A percentile compares a stretch with the other conserved stretches of the same genome.
phyloP scores from a whole-genome alignment of 2,329 filamentous ascomycete genomes.

The Fusarium nisikadoi region DNA sequence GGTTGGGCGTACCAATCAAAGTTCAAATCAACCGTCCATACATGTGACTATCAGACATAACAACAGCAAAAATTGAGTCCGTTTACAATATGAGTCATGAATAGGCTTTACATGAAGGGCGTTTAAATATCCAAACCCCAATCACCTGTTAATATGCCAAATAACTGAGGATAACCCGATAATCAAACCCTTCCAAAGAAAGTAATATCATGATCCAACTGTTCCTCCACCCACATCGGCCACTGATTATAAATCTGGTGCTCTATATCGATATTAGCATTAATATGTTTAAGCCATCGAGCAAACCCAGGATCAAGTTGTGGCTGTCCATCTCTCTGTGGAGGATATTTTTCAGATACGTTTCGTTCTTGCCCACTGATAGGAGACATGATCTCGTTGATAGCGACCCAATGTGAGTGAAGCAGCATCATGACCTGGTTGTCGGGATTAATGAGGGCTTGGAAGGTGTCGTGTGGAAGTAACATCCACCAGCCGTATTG shows the following conservation, averaged over 20 bases:
- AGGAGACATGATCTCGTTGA: conserved; percentile 64
- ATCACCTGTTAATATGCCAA: neutral
- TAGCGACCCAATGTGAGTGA: conserved; percentile 64
- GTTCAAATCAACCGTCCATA: neutral
- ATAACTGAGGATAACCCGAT: too few species aligned
- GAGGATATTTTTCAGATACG: conserved; percentile 46
- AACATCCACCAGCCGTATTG: conserved; percentile 70
- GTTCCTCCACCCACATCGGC: conserved; percentile 65
- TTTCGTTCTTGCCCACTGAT: conserved; percentile 57
- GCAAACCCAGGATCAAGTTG: conserved; percentile 56
- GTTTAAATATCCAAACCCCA: neutral
- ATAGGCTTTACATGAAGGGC: neutral
- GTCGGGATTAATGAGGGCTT: conserved; percentile 58
- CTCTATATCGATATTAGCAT: conserved; percentile 57
- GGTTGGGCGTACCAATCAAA: neutral
- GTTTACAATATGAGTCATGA: neutral
- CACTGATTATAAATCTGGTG: conserved; percentile 61
- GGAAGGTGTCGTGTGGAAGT: conserved; percentile 63
- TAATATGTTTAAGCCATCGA: conserved; percentile 63
- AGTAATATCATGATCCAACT: conserved; percentile 56
- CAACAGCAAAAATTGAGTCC: neutral
- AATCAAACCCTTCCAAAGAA: conserved; percentile 55
- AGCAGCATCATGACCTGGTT: conserved; percentile 61
- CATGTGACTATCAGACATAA: neutral
- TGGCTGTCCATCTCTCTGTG: conserved; percentile 29